A percentile compares a stretch with the other conserved stretches of the same genome.
These are phyloP conservation scores for Fermentozyma sake DNA, from an alignment of 1,139 yeast species.

Conservation along the genomic window DNA sequence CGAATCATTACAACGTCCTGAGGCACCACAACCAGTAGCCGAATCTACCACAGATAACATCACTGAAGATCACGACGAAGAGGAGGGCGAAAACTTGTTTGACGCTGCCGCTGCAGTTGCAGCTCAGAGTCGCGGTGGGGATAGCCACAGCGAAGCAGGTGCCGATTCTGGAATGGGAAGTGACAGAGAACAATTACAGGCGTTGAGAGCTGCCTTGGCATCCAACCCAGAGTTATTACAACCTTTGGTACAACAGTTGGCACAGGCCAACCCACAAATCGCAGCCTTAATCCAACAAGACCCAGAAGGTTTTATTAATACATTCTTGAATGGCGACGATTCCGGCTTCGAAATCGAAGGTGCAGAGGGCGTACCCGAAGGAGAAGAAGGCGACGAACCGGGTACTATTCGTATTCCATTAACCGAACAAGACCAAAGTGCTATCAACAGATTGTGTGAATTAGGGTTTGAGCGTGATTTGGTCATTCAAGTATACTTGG, in stretches of 20 bases:
- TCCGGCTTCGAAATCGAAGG: slow-evolving; percentile 38
- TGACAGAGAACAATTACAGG: slow-evolving; percentile 54
- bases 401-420: slow-evolving; percentile 55
- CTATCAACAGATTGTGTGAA: slow-evolving; percentile 83
- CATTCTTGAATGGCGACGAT: slow-evolving; percentile 56
- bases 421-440: slow-evolving; percentile 81
- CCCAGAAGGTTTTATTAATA: slow-evolving; percentile 80
- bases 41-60: slow-evolving; percentile 14
- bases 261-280: slow-evolving; percentile 80
- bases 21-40: slow-evolving; percentile 21
- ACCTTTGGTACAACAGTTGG: slow-evolving; percentile 76
- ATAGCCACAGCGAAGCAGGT: slow-evolving; percentile 17
- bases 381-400: slow-evolving; percentile 29
- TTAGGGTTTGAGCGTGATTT: slow-evolving; percentile 86
- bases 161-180: slow-evolving; percentile 25
- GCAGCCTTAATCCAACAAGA: slow-evolving; percentile 79
- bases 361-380: slow-evolving; percentile 27
- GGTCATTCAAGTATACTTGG: slow-evolving; percentile 93
- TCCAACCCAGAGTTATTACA: slow-evolving; percentile 89
- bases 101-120: slow-evolving; percentile 68
- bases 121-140: slow-evolving; percentile 15
- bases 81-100: slow-evolving; percentile 50
- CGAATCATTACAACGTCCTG: slow-evolving; percentile 45
- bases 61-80: slow-evolving; percentile 19
- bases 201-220: slow-evolving; percentile 73